Evolutionary conservation across 805 yeast genomes (phyloP).

Genomic region (Myxozyma kluyveri): DNA sequence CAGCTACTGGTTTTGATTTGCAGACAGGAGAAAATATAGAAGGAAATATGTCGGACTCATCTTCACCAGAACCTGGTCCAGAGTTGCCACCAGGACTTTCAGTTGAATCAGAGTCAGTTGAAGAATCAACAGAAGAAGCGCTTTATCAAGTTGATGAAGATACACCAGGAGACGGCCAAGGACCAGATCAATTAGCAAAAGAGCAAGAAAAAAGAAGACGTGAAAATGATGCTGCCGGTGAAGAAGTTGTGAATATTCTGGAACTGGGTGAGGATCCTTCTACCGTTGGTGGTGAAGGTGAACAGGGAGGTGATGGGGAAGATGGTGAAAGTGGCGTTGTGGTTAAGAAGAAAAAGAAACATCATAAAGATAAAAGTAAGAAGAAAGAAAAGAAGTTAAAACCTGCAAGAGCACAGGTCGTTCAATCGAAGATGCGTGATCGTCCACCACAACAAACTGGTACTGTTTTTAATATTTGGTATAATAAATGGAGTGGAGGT

Average conservation of each 20-base stretch:
- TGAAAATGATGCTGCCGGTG: constrained; percentile 20
- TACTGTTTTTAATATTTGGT: constrained; percentile 82
- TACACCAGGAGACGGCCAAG: not conserved
- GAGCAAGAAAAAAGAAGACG: not conserved
- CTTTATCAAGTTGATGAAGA: constrained; percentile 4
- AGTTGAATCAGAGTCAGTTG: too few relatives aligned
- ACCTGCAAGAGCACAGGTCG: constrained; percentile 74
- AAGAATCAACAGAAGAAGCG: constrained; percentile 1
- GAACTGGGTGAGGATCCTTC: constrained; percentile 20
- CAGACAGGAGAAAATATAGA: too few relatives aligned
- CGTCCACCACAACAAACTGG: constrained; percentile 80
- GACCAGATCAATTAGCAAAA: not conserved
- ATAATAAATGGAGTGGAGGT: constrained; percentile 82
- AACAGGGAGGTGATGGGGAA: not conserved
- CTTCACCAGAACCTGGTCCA: constrained; percentile 17
- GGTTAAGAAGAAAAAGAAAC: constrained; percentile 3
- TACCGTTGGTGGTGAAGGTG: not conserved
- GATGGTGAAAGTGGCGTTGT: not conserved
- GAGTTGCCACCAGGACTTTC: too few relatives aligned
- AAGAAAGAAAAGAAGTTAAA: constrained; percentile 26
- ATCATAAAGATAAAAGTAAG: constrained; percentile 11
- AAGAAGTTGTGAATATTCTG: constrained; percentile 26
- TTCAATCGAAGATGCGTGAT: constrained; percentile 54
- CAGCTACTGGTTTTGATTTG: too few relatives aligned
- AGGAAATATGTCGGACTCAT: too few relatives aligned